Evolutionary conservation across 345 rosid genomes (phyloP).

Genomic region (Luvunga scandens): DNA sequence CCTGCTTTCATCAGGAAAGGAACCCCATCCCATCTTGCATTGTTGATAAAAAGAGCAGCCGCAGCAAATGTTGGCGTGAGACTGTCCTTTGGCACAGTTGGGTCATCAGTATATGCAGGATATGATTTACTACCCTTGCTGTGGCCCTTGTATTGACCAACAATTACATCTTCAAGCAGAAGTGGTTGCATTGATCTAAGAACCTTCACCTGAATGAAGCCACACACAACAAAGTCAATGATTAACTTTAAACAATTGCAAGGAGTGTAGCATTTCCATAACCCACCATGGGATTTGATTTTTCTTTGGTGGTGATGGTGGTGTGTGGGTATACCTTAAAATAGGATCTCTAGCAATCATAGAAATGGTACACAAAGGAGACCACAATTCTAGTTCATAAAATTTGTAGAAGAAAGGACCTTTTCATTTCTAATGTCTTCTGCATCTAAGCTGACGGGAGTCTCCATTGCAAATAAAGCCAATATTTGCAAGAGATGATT

Average conservation of each 20-base stretch:
- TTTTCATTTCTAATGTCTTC: constrained; percentile 93
- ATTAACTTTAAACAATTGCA: neutral
- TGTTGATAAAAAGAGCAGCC: constrained; percentile 82
- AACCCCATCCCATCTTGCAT: constrained; percentile 98
- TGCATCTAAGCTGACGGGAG: constrained; percentile 93
- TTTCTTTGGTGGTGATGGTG: neutral
- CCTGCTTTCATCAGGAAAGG: constrained; percentile 95
- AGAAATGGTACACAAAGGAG: too few species aligned
- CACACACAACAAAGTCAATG: neutral
- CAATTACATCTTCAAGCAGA: constrained; percentile 63
- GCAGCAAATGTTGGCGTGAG: constrained; percentile 93
- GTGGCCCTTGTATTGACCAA: constrained; percentile 92
- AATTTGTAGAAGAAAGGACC: constrained; percentile 23
- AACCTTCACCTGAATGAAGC: constrained; percentile 67
- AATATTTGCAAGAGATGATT: constrained; percentile 92
- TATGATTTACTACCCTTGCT: constrained; percentile 55
- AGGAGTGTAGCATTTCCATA: neutral
- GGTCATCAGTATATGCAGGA: constrained; percentile 74
- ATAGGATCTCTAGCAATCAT: too few species aligned
- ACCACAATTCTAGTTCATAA: too few species aligned
- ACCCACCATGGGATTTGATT: neutral
- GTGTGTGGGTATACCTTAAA: too few species aligned
- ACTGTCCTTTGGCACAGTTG: constrained; percentile 69
- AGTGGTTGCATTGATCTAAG: constrained; percentile 81
- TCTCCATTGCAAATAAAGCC: constrained; percentile 92